A percentile compares a stretch with the other conserved stretches of the same genome.
These are phyloP conservation scores for Chrysophaeum taylorii DNA, from an alignment of 352 stramenopile species.

Conservation along the genomic window DNA sequence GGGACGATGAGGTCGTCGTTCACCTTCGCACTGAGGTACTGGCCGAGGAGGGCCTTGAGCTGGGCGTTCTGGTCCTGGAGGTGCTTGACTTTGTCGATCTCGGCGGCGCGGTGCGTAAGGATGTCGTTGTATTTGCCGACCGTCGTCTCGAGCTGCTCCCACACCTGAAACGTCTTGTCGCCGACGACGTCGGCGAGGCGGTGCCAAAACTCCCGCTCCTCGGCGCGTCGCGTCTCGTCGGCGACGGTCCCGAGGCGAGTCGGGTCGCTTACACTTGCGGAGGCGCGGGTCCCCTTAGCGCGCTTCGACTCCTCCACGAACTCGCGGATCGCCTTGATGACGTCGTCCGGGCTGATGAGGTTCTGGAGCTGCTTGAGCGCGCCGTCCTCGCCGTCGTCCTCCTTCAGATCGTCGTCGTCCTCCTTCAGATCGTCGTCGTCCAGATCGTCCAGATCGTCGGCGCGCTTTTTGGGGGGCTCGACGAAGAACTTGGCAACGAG, in stretches of 20 bases:
- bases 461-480: slow-evolving; percentile 22
- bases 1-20: slow-evolving; percentile 41
- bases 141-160: slow-evolving; percentile 65
- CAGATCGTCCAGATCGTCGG: slow-evolving; percentile 15
- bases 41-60: slow-evolving; percentile 72
- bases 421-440: slow-evolving; percentile 24
- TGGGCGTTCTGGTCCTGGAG: slow-evolving; percentile 70
- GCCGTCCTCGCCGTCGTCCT: slow-evolving; percentile 30
- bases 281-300: not conserved
- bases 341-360: slow-evolving; percentile 59
- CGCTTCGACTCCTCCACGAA: slow-evolving; percentile 42
- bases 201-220: slow-evolving; percentile 63
- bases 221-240: slow-evolving; percentile 11
- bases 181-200: slow-evolving; percentile 59
- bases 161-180: slow-evolving; percentile 53
- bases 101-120: slow-evolving; percentile 57
- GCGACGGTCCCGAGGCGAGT: slow-evolving; percentile 26
- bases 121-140: slow-evolving; percentile 65
- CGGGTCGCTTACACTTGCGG: not conserved
- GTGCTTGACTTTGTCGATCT: slow-evolving; percentile 59
- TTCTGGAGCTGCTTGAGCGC: slow-evolving; percentile 26
- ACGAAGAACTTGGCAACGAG: slow-evolving; percentile 55
- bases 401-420: slow-evolving; percentile 25
- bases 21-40: slow-evolving; percentile 50
- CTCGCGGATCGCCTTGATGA: slow-evolving; percentile 65